Base-by-base conservation (phyloP, 331 rosid species). In the Saraca asoca region DNA sequence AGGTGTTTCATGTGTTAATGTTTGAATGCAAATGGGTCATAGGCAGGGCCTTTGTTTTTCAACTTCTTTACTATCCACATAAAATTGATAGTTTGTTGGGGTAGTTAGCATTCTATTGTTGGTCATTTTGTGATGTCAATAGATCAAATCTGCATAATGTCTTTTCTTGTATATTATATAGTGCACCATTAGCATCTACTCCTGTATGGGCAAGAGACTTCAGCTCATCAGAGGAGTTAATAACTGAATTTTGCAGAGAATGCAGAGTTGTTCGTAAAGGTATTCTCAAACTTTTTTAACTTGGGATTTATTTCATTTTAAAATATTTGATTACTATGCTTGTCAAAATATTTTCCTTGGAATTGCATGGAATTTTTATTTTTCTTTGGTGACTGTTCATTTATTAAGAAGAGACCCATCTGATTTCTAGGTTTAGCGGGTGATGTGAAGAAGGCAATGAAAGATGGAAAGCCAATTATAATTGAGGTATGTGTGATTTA, bases 221-320 rank as follows among this genome's bases (percentile, higher is more conserved):
- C 74, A 65, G 75, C 81, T 85, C 98, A 35, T 73, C 96, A 7
- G 94, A 93, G 81, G 98, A 89, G 73, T 84, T 89, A 70, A 79
- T 89, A 63, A 85, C 96, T 72, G 95, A 92, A 63, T 92, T 92
- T 83, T 92, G 98, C 66, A 86, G 96, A 78, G 98, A 92, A 82
- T 92, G 98, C 84, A 77, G 98, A 82, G 82, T 92, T 77, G 96
- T 92, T 58, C 95, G 95, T 42, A 92, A 89, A 92, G 96, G 96
- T 88, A 62, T 61, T 64, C 59, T 59, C 41, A 58, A 35, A 37
- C 33, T 49, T 62, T 13, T 69, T 58, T 68, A 62, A 49, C 56
- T 38, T 57, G 58, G 39, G 53, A 58, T 17, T 56, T 58, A 44
- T 64, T 37, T 73, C 50, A 20, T n/a, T 53, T 38, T 29, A 54